Conservation (phyloP, 345 rosid species). For the Eucalyptus coolabah region DNA sequence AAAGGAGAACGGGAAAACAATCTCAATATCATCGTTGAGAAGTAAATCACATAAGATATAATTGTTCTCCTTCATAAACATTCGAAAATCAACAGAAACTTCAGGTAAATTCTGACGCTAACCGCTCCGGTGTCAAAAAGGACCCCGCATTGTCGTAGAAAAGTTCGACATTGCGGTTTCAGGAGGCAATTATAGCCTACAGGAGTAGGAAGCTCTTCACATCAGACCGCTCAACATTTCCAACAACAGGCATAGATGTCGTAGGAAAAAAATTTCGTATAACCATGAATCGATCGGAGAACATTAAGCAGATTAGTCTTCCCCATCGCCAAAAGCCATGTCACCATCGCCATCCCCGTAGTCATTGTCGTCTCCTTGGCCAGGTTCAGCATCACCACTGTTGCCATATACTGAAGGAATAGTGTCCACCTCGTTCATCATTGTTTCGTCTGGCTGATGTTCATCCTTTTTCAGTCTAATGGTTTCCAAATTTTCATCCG, state of each 20-base stretch:
- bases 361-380: conserved; percentile 32
- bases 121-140: not conserved
- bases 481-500: conserved; percentile 41
- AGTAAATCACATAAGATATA: not conserved
- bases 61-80: not conserved
- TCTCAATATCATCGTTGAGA: not conserved
- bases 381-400: conserved; percentile 24
- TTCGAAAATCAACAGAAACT: not conserved
- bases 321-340: conserved; percentile 14
- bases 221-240: not conserved
- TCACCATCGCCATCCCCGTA: conserved; percentile 16
- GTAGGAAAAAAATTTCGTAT: not conserved
- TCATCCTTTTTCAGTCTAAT: conserved; percentile 12
- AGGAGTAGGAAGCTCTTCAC: not conserved
- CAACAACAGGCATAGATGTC: not conserved
- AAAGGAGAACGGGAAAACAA: not conserved
- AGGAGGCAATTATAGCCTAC: not conserved
- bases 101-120: not conserved
- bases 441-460: conserved; percentile 2
- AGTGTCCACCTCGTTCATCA: conserved; percentile 2
- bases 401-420: conserved; percentile 3
- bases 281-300: not conserved
- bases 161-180: not conserved
- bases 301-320: not conserved
- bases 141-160: not conserved